phyloP scores from a whole-genome alignment of 208 protist species.

The Trypanosoma platydactyli region DNA sequence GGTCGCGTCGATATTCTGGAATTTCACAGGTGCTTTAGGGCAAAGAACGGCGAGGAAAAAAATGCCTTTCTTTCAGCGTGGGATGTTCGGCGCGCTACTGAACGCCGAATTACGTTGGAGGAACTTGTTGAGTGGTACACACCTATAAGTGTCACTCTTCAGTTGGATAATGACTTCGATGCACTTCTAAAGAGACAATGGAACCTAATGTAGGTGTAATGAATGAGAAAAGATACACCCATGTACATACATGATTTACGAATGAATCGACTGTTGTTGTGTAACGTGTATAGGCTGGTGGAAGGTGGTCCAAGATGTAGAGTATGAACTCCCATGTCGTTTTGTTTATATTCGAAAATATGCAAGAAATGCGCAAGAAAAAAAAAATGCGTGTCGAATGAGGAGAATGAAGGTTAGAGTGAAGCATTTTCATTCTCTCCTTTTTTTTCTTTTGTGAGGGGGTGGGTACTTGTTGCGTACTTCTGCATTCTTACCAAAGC shows the following conservation, averaged over 20 bases:
- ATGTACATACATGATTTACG: background rate
- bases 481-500: too few relatives aligned
- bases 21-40: conserved; percentile 54
- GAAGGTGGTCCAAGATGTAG: too few relatives aligned
- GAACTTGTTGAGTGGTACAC: conserved; percentile 81
- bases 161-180: conserved; percentile 75
- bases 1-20: conserved; percentile 57
- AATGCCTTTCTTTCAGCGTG: conserved; percentile 75
- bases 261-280: too few relatives aligned
- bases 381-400: background rate
- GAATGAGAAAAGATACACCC: background rate
- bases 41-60: conserved; percentile 63
- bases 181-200: conserved; percentile 58
- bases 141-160: conserved; percentile 45
- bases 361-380: background rate
- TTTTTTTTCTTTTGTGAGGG: background rate
- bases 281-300: too few relatives aligned
- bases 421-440: background rate
- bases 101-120: conserved; percentile 43
- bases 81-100: conserved; percentile 65
- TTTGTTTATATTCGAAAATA: too few relatives aligned
- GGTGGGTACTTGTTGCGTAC: too few relatives aligned
- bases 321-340: too few relatives aligned
- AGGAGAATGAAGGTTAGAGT: background rate
- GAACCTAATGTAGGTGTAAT: conserved; percentile 20